phyloP scores from a whole-genome alignment of 192 early-diverging fungal species.

The Phycomyces nitens region DNA sequence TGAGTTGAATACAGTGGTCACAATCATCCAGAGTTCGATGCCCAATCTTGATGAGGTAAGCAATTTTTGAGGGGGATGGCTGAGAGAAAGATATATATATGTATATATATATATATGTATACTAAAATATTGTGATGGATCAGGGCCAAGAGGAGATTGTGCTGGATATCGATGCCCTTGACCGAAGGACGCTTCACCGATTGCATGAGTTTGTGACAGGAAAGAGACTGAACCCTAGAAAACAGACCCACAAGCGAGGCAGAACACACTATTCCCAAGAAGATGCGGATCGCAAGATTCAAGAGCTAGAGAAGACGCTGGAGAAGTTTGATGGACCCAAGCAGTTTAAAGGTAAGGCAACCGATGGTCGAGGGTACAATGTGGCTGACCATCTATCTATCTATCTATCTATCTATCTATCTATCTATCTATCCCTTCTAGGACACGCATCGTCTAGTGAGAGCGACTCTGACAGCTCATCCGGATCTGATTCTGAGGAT shows the following conservation, averaged over 20 bases:
- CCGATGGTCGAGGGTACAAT: too few relatives aligned
- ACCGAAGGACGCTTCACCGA: slow-evolving; percentile 74
- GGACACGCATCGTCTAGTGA: slow-evolving; percentile 43
- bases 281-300: slow-evolving; percentile 44
- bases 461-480: slow-evolving; percentile 53
- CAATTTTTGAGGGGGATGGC: not conserved
- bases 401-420: too few relatives aligned
- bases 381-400: too few relatives aligned
- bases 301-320: slow-evolving; percentile 39
- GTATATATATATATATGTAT: not conserved
- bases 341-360: slow-evolving; percentile 18
- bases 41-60: slow-evolving; percentile 58
- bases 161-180: slow-evolving; percentile 90
- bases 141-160: slow-evolving; percentile 85
- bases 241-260: slow-evolving; percentile 46
- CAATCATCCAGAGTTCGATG: slow-evolving; percentile 67
- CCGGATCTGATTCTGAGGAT: slow-evolving; percentile 77
- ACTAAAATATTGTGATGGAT: not conserved
- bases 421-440: too few relatives aligned
- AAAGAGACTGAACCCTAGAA: slow-evolving; percentile 28
- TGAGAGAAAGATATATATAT: not conserved
- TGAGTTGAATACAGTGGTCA: slow-evolving; percentile 61
- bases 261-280: slow-evolving; percentile 41
- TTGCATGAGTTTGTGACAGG: slow-evolving; percentile 84
- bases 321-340: slow-evolving; percentile 44